Evolutionary conservation across 2,329 filamentous ascomycete species (phyloP).

Genomic region (Alternaria arbusti): DNA sequence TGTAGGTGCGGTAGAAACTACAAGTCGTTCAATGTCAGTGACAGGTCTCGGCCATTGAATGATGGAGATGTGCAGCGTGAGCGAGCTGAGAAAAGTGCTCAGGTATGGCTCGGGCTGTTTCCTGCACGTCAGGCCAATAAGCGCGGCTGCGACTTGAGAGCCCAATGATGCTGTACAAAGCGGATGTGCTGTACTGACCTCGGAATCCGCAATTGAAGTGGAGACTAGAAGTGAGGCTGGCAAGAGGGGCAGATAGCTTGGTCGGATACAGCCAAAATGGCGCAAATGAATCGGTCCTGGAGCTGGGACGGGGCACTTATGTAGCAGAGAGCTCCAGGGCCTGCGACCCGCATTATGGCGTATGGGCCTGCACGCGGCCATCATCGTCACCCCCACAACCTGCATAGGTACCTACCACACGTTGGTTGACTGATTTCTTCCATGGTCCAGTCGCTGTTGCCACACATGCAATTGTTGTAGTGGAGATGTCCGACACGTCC

Average conservation of each 20-base stretch:
- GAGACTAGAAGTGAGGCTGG: conserved; percentile 3
- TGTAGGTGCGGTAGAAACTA: conserved; percentile 18
- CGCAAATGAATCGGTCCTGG: conserved; percentile 20
- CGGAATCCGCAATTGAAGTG: conserved; percentile 15
- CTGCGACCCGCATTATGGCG: conserved; percentile 37
- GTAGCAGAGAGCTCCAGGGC: conserved; percentile 22
- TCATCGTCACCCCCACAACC: conserved; percentile 22
- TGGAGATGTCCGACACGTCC: background rate
- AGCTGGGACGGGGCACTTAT: conserved; percentile 35
- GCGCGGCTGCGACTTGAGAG: conserved; percentile 18
- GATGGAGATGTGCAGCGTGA: conserved; percentile 26
- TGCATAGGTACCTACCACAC: conserved; percentile 11
- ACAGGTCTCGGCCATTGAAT: conserved; percentile 19
- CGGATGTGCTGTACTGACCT: conserved; percentile 21
- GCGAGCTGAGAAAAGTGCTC: conserved; percentile 20
- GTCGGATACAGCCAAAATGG: conserved; percentile 19
- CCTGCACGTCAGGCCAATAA: conserved; percentile 24
- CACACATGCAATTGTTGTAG: conserved; percentile 10
- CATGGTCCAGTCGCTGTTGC: background rate
- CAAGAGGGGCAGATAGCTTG: background rate
- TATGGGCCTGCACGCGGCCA: conserved; percentile 33
- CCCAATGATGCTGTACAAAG: conserved; percentile 28
- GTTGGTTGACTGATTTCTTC: conserved; percentile 1
- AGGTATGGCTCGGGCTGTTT: conserved; percentile 20
- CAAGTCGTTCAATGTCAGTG: conserved; percentile 28